Evolutionary conservation across 805 yeast species (phyloP), one percentile per base, ranked within the genome.

Genomic region (Sugiyamaella smithiae): DNA sequence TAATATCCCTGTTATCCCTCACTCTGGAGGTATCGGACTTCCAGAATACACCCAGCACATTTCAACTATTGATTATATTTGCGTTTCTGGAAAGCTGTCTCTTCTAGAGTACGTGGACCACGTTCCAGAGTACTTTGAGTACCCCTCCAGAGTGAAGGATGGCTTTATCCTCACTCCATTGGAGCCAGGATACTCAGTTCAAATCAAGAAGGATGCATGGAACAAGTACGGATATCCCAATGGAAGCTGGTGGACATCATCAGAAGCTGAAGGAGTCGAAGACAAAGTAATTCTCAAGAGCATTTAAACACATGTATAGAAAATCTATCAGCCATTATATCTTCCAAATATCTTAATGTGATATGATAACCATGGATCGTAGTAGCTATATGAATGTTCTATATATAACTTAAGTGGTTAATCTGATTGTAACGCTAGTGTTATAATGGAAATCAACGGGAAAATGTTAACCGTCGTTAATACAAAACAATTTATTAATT

Each of bases 31-130:
- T 5, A 59, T 62, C 36, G 66, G 66, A 2, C 53, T 62, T 16
- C 64, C 65, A 5, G 66, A 62, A 45, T 62, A 62, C 50, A 62
- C 66, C 14, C 64, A 57, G 41, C 66, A 62, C 46, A 52, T 62
- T 32, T 50, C 66, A 19, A 58, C 63, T 22, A 60, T 62, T 28
- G 60, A 62, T 47, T 62, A 61, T 44, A 40, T 62, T 26, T 32
- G 42, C n/a, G 61, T 62, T n/a, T 47, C 59, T 24, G 66, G 64
- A 12, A 59, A 62, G 45, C 58, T 50, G 36, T 54, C 61, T 4
- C 49, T 62, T 33, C 48, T 62, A n/a, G 66, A 62, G 51, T 59
- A 50, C 32, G 64, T 62, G 19, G 64, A 59, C 45, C 65, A 62
- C 38, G 46, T 59, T 24, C 64, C 57, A 32, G 66, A 62, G 22